Evolutionary conservation across 805 yeast genomes (phyloP), one percentile per base, ranked within the genome.

Genomic region (Candida mattraensis): DNA sequence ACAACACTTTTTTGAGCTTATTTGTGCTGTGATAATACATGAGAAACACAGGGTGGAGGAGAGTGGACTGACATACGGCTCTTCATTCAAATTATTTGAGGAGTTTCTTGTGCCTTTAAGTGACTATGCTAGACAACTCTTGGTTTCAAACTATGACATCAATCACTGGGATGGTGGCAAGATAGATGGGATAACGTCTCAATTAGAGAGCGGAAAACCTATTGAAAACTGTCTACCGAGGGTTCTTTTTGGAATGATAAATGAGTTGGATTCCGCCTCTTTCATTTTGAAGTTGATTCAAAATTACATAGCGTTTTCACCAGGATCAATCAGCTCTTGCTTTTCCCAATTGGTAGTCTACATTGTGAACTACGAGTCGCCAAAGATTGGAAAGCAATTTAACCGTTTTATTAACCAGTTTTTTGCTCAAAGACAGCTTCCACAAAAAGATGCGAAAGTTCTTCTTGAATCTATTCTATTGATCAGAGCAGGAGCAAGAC

Each of bases 401-500:
- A 23, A 30, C 0, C 24, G 26, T 10, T 30, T 61, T 49, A 37
- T 65, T 3, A 33, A 31, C 3, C 39, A 42, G 8, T 50, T 58
- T 24, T 53, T 63, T 33, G 28, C 44, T 0, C 25, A 42, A 6
- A 54, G 51, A 10, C 18, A 16, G 2, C 1, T 46, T 0, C 23
- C 55, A 0, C 28, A 12, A 2, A 51, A 50, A 2, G 39, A 53
- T 1, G 39, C 47, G 18, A 36, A 43, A 7, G 22, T 55, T 5
- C 52, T 66, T 32, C 34, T 63, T 12, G 62, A 63, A 28, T 29
- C 63, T 13, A 55, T 53, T 11, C 32, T 73, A 5, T 39, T 61
- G 4, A 47, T 75, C 3, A 54, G 80, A 34, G 49, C 65, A 5
- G 78, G 72, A 2, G 59, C 67, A 0, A 62, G 61, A 31, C 48